These are phyloP conservation scores for Yarrowia osloensis DNA, from an alignment of 805 yeast species.

Conservation along the genomic window DNA sequence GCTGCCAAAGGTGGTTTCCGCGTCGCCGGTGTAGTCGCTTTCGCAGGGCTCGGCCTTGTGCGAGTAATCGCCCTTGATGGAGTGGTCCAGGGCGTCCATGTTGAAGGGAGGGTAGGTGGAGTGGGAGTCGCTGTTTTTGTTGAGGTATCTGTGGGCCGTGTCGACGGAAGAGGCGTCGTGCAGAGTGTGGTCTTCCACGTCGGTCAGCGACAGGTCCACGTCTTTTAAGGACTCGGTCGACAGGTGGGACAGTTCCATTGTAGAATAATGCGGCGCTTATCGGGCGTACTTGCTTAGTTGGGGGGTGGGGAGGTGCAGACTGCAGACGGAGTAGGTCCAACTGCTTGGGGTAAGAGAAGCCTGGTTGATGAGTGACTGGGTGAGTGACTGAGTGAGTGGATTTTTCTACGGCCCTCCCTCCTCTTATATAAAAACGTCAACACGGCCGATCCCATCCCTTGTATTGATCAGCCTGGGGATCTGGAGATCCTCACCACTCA, in stretches of 20 bases:
- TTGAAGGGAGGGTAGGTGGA: constrained; percentile 23
- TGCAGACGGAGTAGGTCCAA: too few species aligned
- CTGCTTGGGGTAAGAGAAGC: too few species aligned
- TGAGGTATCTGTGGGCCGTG: constrained; percentile 18
- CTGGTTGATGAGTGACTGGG: too few species aligned
- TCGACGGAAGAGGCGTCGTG: constrained; percentile 13
- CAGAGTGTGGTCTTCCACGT: constrained; percentile 15
- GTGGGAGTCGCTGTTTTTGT: background rate
- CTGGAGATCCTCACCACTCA: background rate
- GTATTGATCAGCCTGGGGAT: constrained; percentile 1
- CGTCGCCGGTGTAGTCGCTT: background rate
- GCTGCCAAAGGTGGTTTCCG: constrained; percentile 17
- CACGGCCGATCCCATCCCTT: constrained; percentile 17
- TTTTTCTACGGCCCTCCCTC: too few species aligned
- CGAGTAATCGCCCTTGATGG: background rate
- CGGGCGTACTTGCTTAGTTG: constrained; percentile 16
- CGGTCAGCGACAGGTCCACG: constrained; percentile 24
- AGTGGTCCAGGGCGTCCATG: constrained; percentile 6
- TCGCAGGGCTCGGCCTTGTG: constrained; percentile 13
- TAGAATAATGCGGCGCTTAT: background rate
- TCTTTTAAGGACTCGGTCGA: constrained; percentile 26
- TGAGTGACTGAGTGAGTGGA: too few species aligned
- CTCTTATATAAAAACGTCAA: background rate
- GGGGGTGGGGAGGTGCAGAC: background rate
- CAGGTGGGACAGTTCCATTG: constrained; percentile 19